These are phyloP conservation scores for Phlegmacium glaucopus DNA, from an alignment of 768 basidiomycete species.

Conservation along the genomic window DNA sequence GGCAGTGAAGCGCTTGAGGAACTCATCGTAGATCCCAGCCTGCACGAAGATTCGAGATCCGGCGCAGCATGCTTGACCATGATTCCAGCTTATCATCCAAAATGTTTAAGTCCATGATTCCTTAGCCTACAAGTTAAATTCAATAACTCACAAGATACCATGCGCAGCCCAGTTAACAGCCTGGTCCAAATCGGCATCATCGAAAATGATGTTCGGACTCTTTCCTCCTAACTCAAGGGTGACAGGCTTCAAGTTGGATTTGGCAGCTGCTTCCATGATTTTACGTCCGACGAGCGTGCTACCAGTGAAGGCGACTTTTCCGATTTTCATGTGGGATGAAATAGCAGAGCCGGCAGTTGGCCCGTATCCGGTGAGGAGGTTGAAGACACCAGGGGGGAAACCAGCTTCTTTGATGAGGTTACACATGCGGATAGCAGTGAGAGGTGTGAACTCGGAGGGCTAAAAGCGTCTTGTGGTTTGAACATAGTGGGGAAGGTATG, in stretches of 20 bases:
- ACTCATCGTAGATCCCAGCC: constrained; percentile 73
- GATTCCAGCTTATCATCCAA: constrained; percentile 12
- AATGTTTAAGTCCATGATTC: constrained; percentile 23
- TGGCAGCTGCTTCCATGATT: constrained; percentile 75
- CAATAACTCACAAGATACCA: constrained; percentile 64
- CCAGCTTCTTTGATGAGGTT: constrained; percentile 69
- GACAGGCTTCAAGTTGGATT: constrained; percentile 81
- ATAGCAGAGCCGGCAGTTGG: constrained; percentile 68
- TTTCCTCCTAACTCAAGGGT: constrained; percentile 84
- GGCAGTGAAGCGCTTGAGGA: constrained; percentile 54
- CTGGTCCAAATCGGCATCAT: constrained; percentile 69
- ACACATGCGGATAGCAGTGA: constrained; percentile 57
- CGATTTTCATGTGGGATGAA: constrained; percentile 64
- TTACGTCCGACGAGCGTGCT: constrained; percentile 77
- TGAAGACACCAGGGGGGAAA: constrained; percentile 77
- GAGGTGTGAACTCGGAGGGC: constrained; percentile 77
- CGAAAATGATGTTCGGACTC: constrained; percentile 67
- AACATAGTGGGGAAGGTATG: background rate
- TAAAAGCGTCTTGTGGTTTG: constrained; percentile 18
- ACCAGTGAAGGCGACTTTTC: constrained; percentile 85
- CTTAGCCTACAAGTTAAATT: background rate
- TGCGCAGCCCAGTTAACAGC: constrained; percentile 69
- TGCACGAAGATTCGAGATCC: constrained; percentile 85
- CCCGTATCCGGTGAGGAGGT: constrained; percentile 74
- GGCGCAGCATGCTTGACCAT: constrained; percentile 75